Evolutionary conservation across 345 rosid species (phyloP).

Genomic region (Triadica sebifera): DNA sequence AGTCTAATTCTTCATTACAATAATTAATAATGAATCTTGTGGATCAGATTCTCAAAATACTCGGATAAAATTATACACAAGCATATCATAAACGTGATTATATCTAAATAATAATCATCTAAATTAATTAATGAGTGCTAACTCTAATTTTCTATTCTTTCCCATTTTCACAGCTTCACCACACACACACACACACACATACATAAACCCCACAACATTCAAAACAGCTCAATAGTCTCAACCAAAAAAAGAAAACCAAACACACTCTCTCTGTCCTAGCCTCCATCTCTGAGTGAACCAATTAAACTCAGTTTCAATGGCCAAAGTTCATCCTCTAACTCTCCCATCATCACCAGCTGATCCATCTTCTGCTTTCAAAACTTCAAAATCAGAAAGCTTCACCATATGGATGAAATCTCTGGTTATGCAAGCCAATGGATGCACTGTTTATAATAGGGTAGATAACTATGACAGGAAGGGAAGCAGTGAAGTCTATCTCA

Average conservation of each 20-base stretch:
- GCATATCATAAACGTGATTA: neutral
- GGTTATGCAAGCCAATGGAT: slow-evolving; percentile 56
- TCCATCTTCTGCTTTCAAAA: neutral
- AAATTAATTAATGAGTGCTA: neutral
- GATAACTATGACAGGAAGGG: slow-evolving; percentile 55
- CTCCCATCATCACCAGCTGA: too few relatives aligned
- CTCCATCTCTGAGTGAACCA: neutral
- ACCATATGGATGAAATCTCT: slow-evolving; percentile 76
- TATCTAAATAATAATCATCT: too few relatives aligned
- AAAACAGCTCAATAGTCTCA: neutral
- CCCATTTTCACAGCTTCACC: neutral
- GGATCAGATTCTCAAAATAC: neutral
- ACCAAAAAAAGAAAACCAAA: neutral
- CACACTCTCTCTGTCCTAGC: neutral
- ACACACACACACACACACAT: neutral
- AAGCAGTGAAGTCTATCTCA: slow-evolving; percentile 40
- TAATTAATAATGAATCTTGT: too few relatives aligned
- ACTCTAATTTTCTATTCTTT: neutral
- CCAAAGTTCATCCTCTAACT: slow-evolving; percentile 48
- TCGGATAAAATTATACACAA: neutral
- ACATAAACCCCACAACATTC: neutral
- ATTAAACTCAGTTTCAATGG: slow-evolving; percentile 23
- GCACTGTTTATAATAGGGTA: slow-evolving; percentile 59
- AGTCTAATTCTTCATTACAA: too few relatives aligned
- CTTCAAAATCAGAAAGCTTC: slow-evolving; percentile 43